Conservation (phyloP, 2,329 filamentous ascomycete species). For the Fusarium solani-melongenae region DNA sequence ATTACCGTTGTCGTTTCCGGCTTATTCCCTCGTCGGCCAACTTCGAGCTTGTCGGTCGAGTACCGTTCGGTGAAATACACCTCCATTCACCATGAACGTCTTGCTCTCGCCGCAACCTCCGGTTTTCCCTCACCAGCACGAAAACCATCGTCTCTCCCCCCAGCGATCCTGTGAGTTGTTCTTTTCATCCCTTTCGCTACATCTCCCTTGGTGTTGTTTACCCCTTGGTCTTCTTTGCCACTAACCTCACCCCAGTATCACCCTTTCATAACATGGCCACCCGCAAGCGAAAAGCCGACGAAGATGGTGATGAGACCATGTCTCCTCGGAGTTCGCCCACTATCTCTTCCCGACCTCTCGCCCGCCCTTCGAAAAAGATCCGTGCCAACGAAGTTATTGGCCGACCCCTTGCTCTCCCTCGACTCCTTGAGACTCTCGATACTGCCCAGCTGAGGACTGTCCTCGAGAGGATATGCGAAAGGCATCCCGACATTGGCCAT, state of each 20-base stretch:
- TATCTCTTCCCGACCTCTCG: slow-evolving; percentile 74
- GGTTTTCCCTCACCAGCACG: slow-evolving; percentile 69
- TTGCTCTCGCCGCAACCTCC: slow-evolving; percentile 70
- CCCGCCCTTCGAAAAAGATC: slow-evolving; percentile 72
- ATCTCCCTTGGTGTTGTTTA: not conserved
- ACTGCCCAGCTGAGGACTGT: slow-evolving; percentile 85
- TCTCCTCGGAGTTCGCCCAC: slow-evolving; percentile 88
- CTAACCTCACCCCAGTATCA: slow-evolving; percentile 46
- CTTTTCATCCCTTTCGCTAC: not conserved
- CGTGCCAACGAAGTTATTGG: slow-evolving; percentile 73
- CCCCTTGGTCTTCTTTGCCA: slow-evolving; percentile 18
- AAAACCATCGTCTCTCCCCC: slow-evolving; percentile 64
- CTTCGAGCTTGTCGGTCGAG: slow-evolving; percentile 8
- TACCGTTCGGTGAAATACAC: slow-evolving; percentile 5
- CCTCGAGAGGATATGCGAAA: slow-evolving; percentile 90
- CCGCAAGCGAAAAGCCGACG: slow-evolving; percentile 88
- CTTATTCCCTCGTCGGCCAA: slow-evolving; percentile 28
- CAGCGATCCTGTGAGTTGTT: slow-evolving; percentile 64
- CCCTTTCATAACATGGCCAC: slow-evolving; percentile 65
- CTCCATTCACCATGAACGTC: slow-evolving; percentile 66
- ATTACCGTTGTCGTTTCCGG: slow-evolving; percentile 11
- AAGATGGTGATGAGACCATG: slow-evolving; percentile 86
- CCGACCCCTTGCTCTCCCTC: slow-evolving; percentile 66
- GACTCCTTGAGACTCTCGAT: slow-evolving; percentile 94
- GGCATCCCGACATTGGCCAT: slow-evolving; percentile 84